These are phyloP conservation scores for Chaetothyriales sp. DNA, from an alignment of 2,329 filamentous ascomycete genomes.

Conservation along the genomic window DNA sequence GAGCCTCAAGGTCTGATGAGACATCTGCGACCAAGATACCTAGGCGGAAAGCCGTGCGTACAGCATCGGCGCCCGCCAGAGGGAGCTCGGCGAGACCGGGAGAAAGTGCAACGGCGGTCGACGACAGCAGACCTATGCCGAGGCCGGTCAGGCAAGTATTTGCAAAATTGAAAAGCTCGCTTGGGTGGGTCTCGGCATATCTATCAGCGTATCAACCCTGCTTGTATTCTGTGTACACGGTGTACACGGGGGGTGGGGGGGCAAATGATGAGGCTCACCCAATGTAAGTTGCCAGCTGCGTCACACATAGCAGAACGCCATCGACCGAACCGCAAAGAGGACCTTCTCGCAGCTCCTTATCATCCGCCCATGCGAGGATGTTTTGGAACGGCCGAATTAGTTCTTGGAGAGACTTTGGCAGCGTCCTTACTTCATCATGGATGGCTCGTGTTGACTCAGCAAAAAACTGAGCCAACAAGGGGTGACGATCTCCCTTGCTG, in stretches of 20 bases:
- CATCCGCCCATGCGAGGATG: slow-evolving; percentile 5
- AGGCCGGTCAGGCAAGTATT: slow-evolving; percentile 28
- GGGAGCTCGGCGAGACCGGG: slow-evolving; percentile 28
- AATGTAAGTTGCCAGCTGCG: slow-evolving; percentile 33
- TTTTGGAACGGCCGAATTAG: slow-evolving; percentile 17
- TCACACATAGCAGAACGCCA: slow-evolving; percentile 25
- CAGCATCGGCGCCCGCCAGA: slow-evolving; percentile 28
- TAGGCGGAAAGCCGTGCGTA: slow-evolving; percentile 35
- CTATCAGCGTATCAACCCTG: slow-evolving; percentile 10
- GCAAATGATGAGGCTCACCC: slow-evolving; percentile 30
- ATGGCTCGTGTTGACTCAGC: slow-evolving; percentile 28
- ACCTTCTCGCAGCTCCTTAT: slow-evolving; percentile 23
- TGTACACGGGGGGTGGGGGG: too few species aligned
- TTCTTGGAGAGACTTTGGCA: slow-evolving; percentile 12
- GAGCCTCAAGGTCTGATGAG: slow-evolving; percentile 29
- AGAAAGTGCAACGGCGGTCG: slow-evolving; percentile 32
- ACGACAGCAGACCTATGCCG: slow-evolving; percentile 33
- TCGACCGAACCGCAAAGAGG: slow-evolving; percentile 33
- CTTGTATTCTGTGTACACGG: not conserved
- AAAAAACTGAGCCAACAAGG: slow-evolving; percentile 29
- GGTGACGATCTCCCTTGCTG: slow-evolving; percentile 23
- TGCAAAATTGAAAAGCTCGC: slow-evolving; percentile 16
- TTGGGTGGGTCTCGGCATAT: slow-evolving; percentile 18
- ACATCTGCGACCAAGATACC: slow-evolving; percentile 32
- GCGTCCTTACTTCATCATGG: slow-evolving; percentile 26